Percentiles rank a stretch among this genome's conserved stretches.
phyloP scores from a whole-genome alignment of 495 filamentous ascomycete genomes.

The Lasiosphaeria miniovina region DNA sequence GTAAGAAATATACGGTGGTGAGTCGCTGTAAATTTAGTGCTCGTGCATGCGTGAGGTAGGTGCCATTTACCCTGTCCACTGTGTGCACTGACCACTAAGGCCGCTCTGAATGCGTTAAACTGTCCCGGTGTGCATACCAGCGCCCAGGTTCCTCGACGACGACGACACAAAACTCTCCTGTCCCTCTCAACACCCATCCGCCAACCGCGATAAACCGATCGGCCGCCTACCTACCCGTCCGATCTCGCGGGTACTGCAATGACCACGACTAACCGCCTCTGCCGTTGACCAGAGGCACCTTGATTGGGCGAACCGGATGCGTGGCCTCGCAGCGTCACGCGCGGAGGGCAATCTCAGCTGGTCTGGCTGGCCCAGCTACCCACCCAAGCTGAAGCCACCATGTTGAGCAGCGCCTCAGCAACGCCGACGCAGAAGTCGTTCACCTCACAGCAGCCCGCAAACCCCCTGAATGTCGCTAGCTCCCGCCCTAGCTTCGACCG shows the following conservation, averaged over 20 bases:
- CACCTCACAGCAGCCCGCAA: slow-evolving; percentile 53
- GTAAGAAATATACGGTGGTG: too few species aligned
- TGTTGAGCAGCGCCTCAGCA: slow-evolving; percentile 57
- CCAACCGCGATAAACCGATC: background rate
- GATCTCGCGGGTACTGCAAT: slow-evolving; percentile 6
- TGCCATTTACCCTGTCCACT: too few species aligned
- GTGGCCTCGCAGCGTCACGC: slow-evolving; percentile 31
- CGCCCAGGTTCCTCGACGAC: too few species aligned
- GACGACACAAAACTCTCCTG: too few species aligned
- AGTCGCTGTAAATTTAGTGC: too few species aligned
- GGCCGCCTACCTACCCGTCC: slow-evolving; percentile 2
- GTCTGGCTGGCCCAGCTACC: slow-evolving; percentile 46
- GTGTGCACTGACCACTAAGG: too few species aligned
- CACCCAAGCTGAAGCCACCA: slow-evolving; percentile 34
- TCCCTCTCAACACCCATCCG: background rate
- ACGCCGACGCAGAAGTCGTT: slow-evolving; percentile 70
- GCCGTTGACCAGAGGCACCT: slow-evolving; percentile 1
- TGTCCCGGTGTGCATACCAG: too few species aligned
- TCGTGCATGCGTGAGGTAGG: too few species aligned
- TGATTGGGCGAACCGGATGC: slow-evolving; percentile 24
- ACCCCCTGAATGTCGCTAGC: slow-evolving; percentile 27
- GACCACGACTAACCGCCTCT: slow-evolving; percentile 10
- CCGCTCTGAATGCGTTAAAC: too few species aligned
- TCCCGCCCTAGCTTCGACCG: slow-evolving; percentile 48
- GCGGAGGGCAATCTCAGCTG: slow-evolving; percentile 39